Percentiles rank a stretch among this genome's conserved stretches.
These are phyloP conservation scores for Chaetothyriales sp. DNA, from an alignment of 2,329 filamentous ascomycete genomes.

Conservation along the genomic window DNA sequence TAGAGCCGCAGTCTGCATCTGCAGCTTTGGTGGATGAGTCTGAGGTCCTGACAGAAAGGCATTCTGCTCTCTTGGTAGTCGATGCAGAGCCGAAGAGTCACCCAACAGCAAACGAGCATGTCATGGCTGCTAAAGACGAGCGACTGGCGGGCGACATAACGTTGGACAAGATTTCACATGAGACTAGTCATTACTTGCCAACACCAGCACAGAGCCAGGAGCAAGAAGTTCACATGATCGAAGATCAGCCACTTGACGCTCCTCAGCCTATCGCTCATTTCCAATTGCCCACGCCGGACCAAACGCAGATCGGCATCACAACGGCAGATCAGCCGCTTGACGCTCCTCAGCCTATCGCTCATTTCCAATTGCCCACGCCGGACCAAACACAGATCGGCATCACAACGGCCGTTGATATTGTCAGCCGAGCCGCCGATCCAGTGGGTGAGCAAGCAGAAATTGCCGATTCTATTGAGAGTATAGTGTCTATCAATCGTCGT, in stretches of 20 bases:
- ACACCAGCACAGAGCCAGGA: neutral
- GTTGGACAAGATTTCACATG: neutral
- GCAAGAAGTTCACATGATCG: neutral
- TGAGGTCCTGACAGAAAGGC: neutral
- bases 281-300: slow-evolving; percentile 10
- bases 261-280: neutral
- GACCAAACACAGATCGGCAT: slow-evolving; percentile 8
- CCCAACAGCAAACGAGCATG: neutral
- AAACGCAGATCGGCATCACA: slow-evolving; percentile 4
- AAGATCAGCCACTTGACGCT: neutral
- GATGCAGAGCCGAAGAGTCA: neutral
- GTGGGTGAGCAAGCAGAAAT: neutral
- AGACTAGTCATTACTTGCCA: neutral
- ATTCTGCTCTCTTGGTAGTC: neutral
- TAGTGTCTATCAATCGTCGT: neutral
- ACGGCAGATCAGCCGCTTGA: too few relatives aligned
- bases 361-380: slow-evolving; percentile 8
- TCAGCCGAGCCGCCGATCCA: neutral
- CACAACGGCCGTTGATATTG: neutral
- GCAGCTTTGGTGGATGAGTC: neutral
- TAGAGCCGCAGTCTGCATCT: neutral
- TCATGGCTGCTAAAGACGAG: neutral
- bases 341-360: neutral
- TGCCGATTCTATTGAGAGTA: neutral
- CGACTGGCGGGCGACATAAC: neutral